Evolutionary conservation across 768 basidiomycete genomes (phyloP), one percentile per base, ranked within the genome.

Genomic region (Amanita muscaria): DNA sequence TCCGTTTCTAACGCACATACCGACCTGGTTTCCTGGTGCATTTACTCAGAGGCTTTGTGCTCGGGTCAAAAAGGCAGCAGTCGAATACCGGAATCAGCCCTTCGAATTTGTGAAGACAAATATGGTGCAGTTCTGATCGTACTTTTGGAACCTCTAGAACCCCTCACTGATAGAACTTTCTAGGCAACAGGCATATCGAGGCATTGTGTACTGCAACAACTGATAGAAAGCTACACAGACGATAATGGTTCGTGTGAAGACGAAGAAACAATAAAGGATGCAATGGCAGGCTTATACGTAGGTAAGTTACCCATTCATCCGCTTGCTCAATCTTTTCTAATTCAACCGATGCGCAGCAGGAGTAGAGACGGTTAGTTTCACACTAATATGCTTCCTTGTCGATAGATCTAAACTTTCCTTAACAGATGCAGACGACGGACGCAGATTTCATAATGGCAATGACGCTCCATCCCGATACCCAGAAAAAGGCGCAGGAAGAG

Each of bases 401-500:
- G 14, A n/a, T n/a, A n/a, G n/a, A n/a, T n/a, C 14, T 21, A 22
- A 29, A 29, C 6, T 7, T 14, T 9, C 27, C 27, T 12, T 29
- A 22, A 12, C 12, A 39, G 37, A n/a, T 14, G 2, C 21, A 24
- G 10, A 8, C 22, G 2, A 12, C 12, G 15, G 19, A 22, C 8
- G 3, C 23, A 5, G 22, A 22, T 8, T 39, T 39, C 22, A 21
- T 39, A 6, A 22, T 39, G 6, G 37, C 37, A 16, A 39, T 23
- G 37, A 22, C 37, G 22, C 22, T 39, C 14, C 18, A 39, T 39
- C 37, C 37, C 5, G 3, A 16, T 3, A 14, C 6, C 3, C 59
- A 62, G 29, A 48, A 49, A 29, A 63, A 65, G 27, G 27, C 27
- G 12, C 27, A 29, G 12, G 27, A 29, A 29, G 27, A 29, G 39